Base-by-base conservation (phyloP, 1,284 basidiomycete genomes). In the Cryptococcus depauperatus region DNA sequence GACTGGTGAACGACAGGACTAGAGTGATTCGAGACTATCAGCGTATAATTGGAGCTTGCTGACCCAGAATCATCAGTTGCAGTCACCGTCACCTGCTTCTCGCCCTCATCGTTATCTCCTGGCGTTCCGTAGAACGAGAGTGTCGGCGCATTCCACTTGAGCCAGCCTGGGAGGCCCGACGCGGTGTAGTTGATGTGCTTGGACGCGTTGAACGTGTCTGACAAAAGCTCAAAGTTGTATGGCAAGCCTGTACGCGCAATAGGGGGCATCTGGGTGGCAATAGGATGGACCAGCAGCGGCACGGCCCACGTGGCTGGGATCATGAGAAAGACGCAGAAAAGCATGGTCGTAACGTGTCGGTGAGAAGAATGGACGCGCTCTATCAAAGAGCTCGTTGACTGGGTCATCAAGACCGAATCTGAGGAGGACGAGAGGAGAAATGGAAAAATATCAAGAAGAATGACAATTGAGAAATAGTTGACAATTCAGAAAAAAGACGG, bases 151-250 rank as follows among this genome's bases (percentile, higher is more conserved):
- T 64, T 54, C 51, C 66, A 71, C 13, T 54, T 54, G 30, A 78
- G 62, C 77, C 77, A 79, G 9, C 55, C 25, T 0, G 77, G 76
- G 9, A 78, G 59, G 5, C 70, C 67, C 4, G 70, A 66, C 21
- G 64, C 67, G 13, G 70, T 62, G 41, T 71, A 59, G 4, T n/a
- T 63, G 50, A 50, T 65, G 66, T 54, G 62, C 64, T 43, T 70
- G 25, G 55, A 46, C 6, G 51, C 47, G 42, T 50, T 50, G 49
- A 55, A 55, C 9, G 56, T 50, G 10, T 38, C n/a, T 6, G 47
- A 25, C 29, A 38, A 41, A 30, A 52, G 44, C 45, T 47, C 57
- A 50, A 72, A 75, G 28, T 57, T 50, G 55, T 66, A 75, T 13
- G 51, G 46, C 22, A 52, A 16, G 37, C 59, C 58, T 35, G 70